These are phyloP conservation scores for Cytospora schulzeri DNA, from an alignment of 2,329 filamentous ascomycete species.

Conservation along the genomic window DNA sequence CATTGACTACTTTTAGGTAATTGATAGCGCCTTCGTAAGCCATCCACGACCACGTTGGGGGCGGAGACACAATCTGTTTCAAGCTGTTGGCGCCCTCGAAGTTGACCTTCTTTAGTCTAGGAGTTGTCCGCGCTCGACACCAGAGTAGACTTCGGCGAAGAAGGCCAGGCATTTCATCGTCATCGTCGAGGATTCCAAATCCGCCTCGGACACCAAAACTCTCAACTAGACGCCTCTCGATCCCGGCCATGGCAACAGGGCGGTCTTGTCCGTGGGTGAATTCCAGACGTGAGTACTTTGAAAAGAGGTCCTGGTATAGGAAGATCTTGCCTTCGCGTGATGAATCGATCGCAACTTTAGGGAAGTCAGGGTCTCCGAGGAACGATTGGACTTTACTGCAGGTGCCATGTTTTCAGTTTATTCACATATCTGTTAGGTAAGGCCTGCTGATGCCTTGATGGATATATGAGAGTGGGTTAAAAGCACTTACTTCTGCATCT, in stretches of 20 bases:
- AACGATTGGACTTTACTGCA: slow-evolving; percentile 29
- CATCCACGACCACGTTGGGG: slow-evolving; percentile 23
- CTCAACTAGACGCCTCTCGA: slow-evolving; percentile 35
- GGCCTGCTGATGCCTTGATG: too few relatives aligned
- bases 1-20: neutral
- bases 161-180: neutral
- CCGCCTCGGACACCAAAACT: slow-evolving; percentile 33
- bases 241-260: slow-evolving; percentile 37
- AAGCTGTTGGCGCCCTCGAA: neutral
- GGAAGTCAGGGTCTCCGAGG: slow-evolving; percentile 36
- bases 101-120: neutral
- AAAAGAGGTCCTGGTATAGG: slow-evolving; percentile 33
- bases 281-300: slow-evolving; percentile 36
- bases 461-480: neutral
- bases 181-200: slow-evolving; percentile 36
- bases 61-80: neutral
- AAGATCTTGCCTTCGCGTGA: slow-evolving; percentile 31
- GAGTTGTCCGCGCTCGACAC: slow-evolving; percentile 6
- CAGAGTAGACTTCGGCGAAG: slow-evolving; percentile 38
- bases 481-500: slow-evolving; percentile 38
- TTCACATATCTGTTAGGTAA: too few relatives aligned
- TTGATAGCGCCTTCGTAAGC: slow-evolving; percentile 6
- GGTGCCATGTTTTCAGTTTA: neutral
- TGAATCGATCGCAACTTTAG: slow-evolving; percentile 24
- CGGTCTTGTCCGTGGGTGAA: slow-evolving; percentile 34